A percentile compares a stretch with the other conserved stretches of the same genome.
Conservation (phyloP, 441 rosid species). For the Pelargonium australe region DNA sequence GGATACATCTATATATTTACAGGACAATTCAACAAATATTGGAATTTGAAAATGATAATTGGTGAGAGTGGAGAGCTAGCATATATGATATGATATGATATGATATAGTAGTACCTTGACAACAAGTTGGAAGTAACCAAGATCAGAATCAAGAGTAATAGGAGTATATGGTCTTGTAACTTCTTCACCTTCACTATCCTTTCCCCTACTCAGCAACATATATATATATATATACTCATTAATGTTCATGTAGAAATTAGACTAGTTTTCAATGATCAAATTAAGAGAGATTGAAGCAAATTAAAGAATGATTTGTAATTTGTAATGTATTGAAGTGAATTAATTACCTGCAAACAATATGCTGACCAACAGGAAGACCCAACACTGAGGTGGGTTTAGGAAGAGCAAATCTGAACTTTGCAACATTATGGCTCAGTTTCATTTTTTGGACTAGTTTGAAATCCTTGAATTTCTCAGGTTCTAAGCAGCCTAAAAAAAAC, state of each 20-base stretch:
- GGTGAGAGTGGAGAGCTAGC: background rate
- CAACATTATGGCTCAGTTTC: slow-evolving; percentile 23
- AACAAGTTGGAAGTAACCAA: slow-evolving; percentile 19
- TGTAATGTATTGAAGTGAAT: background rate
- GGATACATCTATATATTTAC: slow-evolving; percentile 18
- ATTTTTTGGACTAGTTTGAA: slow-evolving; percentile 26
- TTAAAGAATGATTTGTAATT: background rate
- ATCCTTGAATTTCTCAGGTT: slow-evolving; percentile 26
- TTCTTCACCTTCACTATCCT: slow-evolving; percentile 15
- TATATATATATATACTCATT: background rate
- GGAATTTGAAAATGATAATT: background rate
- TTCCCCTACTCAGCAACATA: slow-evolving; percentile 17
- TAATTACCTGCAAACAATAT: slow-evolving; percentile 22
- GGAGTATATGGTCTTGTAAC: slow-evolving; percentile 18
- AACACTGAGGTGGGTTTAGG: slow-evolving; percentile 20
- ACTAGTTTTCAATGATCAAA: no score
- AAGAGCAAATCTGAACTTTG: slow-evolving; percentile 29
- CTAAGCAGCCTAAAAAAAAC: slow-evolving; percentile 23
- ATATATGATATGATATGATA: no score
- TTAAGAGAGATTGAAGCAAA: no score
- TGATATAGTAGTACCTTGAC: slow-evolving; percentile 1
- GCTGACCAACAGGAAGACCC: slow-evolving; percentile 28
- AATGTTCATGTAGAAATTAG: background rate
- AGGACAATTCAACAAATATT: background rate
- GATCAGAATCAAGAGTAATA: slow-evolving; percentile 24